A percentile compares a stretch with the other conserved stretches of the same genome.
phyloP scores from a whole-genome alignment of 1,284 basidiomycete genomes.

The Rhodofomes roseus region DNA sequence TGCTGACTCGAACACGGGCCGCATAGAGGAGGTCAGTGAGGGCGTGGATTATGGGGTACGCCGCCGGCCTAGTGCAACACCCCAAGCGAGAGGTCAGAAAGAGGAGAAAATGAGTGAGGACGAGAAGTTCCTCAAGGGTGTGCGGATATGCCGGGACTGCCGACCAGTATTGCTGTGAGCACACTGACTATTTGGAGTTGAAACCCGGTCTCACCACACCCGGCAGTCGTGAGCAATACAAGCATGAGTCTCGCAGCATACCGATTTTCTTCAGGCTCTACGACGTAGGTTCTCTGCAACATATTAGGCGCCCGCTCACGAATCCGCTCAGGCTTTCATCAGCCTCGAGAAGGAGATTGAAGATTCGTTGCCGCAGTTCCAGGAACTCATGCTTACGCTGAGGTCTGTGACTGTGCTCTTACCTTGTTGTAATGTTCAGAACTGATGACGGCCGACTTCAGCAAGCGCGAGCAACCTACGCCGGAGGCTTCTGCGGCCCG shows the following conservation, averaged over 20 bases:
- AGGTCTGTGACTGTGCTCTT: slow-evolving; percentile 32
- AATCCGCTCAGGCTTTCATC: slow-evolving; percentile 54
- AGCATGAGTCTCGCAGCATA: slow-evolving; percentile 58
- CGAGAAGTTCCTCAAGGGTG: slow-evolving; percentile 78
- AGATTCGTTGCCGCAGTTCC: slow-evolving; percentile 64
- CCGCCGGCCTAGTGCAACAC: slow-evolving; percentile 32
- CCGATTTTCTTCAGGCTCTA: slow-evolving; percentile 72
- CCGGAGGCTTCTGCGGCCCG: slow-evolving; percentile 69
- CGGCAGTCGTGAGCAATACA: slow-evolving; percentile 74
- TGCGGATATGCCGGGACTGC: slow-evolving; percentile 83
- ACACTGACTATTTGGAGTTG: not conserved
- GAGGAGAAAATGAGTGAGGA: slow-evolving; percentile 52
- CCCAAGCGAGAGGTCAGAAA: slow-evolving; percentile 29
- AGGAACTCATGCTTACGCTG: slow-evolving; percentile 58
- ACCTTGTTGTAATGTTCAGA: too few species aligned
- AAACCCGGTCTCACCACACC: not conserved
- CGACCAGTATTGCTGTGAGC: slow-evolving; percentile 73
- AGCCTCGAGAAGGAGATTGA: slow-evolving; percentile 77
- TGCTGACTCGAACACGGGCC: slow-evolving; percentile 68
- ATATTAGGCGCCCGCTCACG: not conserved
- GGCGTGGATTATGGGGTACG: slow-evolving; percentile 83
- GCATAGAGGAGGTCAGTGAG: slow-evolving; percentile 83
- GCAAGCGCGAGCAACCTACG: slow-evolving; percentile 57
- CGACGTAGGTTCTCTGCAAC: slow-evolving; percentile 41
- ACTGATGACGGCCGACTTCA: too few species aligned